Evolutionary conservation across 371 early-diverging fungal species (phyloP).

Genomic region (Lichtheimia ramosa): DNA sequence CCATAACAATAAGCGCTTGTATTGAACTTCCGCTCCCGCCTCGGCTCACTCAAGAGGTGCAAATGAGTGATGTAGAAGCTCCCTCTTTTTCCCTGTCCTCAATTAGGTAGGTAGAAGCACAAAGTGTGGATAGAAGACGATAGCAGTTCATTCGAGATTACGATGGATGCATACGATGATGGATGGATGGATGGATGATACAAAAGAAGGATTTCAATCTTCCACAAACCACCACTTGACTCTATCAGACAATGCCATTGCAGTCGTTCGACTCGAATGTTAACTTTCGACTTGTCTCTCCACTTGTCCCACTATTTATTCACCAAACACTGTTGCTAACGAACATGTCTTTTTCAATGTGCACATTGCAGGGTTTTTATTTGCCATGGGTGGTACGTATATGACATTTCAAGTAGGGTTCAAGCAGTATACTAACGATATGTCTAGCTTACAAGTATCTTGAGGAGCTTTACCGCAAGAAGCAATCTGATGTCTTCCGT

Average conservation of each 20-base stretch:
- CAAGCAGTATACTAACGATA: not conserved
- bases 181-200: constrained; percentile 11
- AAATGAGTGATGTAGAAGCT: too few relatives aligned
- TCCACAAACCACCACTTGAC: not conserved
- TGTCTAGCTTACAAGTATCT: constrained; percentile 88
- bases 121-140: too few relatives aligned
- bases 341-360: not conserved
- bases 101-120: too few relatives aligned
- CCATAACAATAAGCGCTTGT: too few relatives aligned
- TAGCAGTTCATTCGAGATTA: too few relatives aligned
- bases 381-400: constrained; percentile 28
- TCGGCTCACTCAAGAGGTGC: too few relatives aligned
- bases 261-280: not conserved
- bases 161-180: constrained; percentile 3
- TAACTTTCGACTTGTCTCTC: not conserved
- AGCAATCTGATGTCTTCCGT: constrained; percentile 98
- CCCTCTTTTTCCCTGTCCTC: too few relatives aligned
- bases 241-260: not conserved
- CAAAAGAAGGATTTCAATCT: not conserved
- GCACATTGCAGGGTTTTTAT: constrained; percentile 2
- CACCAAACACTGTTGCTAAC: not conserved
- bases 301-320: not conserved
- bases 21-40: too few relatives aligned
- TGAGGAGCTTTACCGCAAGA: constrained; percentile 97
- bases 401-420: not conserved